These are phyloP conservation scores for Syncephalastrum monosporum DNA, from an alignment of 371 early-diverging fungal species.

Conservation along the genomic window DNA sequence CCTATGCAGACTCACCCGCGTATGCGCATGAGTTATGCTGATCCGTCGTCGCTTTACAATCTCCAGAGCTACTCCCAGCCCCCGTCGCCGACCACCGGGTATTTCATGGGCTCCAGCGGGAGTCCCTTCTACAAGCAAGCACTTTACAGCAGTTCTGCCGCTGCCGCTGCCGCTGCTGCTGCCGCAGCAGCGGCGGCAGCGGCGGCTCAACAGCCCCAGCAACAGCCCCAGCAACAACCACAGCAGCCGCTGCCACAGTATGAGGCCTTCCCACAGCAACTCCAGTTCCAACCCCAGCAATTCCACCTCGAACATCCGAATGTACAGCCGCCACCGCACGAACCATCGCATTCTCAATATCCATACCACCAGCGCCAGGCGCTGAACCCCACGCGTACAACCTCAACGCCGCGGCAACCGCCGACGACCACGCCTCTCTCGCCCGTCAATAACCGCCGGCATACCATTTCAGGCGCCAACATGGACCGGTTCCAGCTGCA, in stretches of 20 bases:
- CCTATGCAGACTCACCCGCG: background rate
- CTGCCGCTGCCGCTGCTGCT: slow-evolving; percentile 14
- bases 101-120: background rate
- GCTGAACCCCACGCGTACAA: slow-evolving; percentile 14
- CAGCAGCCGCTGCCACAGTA: slow-evolving; percentile 18
- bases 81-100: slow-evolving; percentile 10
- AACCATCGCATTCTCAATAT: background rate
- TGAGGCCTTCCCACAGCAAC: slow-evolving; percentile 16
- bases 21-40: background rate
- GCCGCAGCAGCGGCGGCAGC: slow-evolving; percentile 15
- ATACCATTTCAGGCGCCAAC: slow-evolving; percentile 14
- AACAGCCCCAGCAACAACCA: slow-evolving; percentile 7
- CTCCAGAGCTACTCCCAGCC: slow-evolving; percentile 13
- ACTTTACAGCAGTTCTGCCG: slow-evolving; percentile 11
- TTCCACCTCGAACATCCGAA: background rate
- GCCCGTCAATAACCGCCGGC: slow-evolving; percentile 14
- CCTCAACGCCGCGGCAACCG: slow-evolving; percentile 13
- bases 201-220: slow-evolving; percentile 10
- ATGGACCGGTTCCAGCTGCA: slow-evolving; percentile 4
- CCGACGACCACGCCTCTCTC: no score
- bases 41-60: background rate
- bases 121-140: slow-evolving; percentile 19
- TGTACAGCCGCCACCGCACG: background rate
- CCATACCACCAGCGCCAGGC: slow-evolving; percentile 11
- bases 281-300: background rate